Evolutionary conservation across 1,284 basidiomycete genomes (phyloP), one percentile per base, ranked within the genome.

Genomic region (Puccinia hordei): DNA sequence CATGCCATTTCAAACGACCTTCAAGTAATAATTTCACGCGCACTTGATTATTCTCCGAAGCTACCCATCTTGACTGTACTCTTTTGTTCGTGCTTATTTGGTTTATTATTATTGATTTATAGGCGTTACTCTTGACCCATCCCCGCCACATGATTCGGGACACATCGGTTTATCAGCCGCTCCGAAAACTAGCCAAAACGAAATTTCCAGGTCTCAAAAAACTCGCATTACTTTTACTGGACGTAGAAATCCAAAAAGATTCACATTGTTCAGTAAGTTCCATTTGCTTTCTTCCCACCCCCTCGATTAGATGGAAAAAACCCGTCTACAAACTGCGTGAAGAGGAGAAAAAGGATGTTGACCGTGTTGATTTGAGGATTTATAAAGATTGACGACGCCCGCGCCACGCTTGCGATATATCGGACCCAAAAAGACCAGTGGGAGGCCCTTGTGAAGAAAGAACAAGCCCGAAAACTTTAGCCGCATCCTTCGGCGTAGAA

Each of bases 351-450:
- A 12, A 41, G 1, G 44, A 61, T 30, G 24, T 27, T 46, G 15
- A 38, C 71, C 19, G 12, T 22, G 13, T 61, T 17, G 27, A 15
- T 27, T 4, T 35, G 35, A 19, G 27, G 8, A 12, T 35, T 12
- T 35, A 41, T 51, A 10, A 82, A 95, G 94, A 90, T 96, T 9
- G 93, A 91, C 33, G 95, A 99, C 85, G 95, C 96, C 1, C 89
- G 94, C 68, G 95, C 95, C 0, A 94, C 96, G 0, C 98, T 99
- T 94, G 95, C 94, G 0, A 87, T 98, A 33, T 99, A 93, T 86
- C 89, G 94, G 9, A 85, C 96, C n/a, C 89, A 96, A 85, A 92
- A 92, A 84, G 90, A 90, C 81, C 89, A 90, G 73, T 98, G 94
- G 94, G 95, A 98, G 81, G 86, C 87, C 66, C 85, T 65, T 35